These are phyloP conservation scores for Ogataea paraovalis DNA, from an alignment of 805 yeast species.

Conservation along the genomic window DNA sequence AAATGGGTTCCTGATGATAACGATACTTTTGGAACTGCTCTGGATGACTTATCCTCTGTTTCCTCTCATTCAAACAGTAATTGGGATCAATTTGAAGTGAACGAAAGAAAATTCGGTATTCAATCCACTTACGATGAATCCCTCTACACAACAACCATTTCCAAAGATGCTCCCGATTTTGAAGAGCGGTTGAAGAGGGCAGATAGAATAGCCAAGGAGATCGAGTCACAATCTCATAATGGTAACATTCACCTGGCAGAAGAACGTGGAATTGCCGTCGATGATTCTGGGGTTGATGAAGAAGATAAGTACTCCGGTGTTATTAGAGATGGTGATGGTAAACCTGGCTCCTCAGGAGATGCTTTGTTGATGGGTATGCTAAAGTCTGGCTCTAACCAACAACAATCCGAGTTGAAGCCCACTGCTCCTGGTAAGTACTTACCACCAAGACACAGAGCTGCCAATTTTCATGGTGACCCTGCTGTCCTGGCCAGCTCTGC, in stretches of 20 bases:
- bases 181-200: conserved; percentile 63
- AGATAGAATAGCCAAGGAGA: conserved; percentile 75
- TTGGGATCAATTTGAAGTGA: conserved; percentile 97
- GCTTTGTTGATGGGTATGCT: conserved; percentile 28
- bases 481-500: conserved; percentile 59
- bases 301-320: conserved; percentile 97
- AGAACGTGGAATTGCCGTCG: conserved; percentile 76
- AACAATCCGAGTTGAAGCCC: conserved; percentile 21
- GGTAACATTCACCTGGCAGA: conserved; percentile 84
- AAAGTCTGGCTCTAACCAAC: conserved; percentile 18
- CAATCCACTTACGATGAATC: conserved; percentile 81
- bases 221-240: conserved; percentile 59
- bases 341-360: conserved; percentile 13
- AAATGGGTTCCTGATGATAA: conserved; percentile 76
- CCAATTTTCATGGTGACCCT: conserved; percentile 54
- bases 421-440: conserved; percentile 41
- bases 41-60: conserved; percentile 10
- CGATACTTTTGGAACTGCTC: conserved; percentile 16
- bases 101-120: conserved; percentile 84
- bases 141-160: conserved; percentile 75
- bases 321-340: conserved; percentile 45
- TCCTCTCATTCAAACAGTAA: conserved; percentile 15
- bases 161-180: conserved; percentile 72
- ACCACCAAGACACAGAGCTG: conserved; percentile 56
- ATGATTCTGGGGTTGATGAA: conserved; percentile 87